phyloP scores from a whole-genome alignment of 495 filamentous ascomycete species.

The Hypoxylon intermedium region DNA sequence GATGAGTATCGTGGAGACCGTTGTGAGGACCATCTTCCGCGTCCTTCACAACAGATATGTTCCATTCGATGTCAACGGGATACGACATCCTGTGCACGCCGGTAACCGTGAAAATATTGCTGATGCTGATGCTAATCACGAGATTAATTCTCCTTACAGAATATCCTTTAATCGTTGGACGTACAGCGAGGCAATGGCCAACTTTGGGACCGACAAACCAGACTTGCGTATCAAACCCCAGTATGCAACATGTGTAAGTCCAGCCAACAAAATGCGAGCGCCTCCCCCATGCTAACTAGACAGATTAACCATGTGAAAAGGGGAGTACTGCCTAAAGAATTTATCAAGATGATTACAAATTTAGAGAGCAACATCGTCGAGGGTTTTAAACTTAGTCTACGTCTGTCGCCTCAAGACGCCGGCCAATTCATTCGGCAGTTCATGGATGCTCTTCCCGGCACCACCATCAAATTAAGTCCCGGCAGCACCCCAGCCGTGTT shows the following conservation, averaged over 20 bases:
- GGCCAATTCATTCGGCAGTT: slow-evolving; percentile 70
- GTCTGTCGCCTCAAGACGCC: slow-evolving; percentile 49
- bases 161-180: slow-evolving; percentile 51
- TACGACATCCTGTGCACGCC: neutral
- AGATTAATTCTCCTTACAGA: too few relatives aligned
- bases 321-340: slow-evolving; percentile 64
- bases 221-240: slow-evolving; percentile 68
- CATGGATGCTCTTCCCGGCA: slow-evolving; percentile 66
- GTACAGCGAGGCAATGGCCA: slow-evolving; percentile 80
- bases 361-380: slow-evolving; percentile 71
- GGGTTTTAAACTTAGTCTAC: slow-evolving; percentile 66
- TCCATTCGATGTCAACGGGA: slow-evolving; percentile 7
- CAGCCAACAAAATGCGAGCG: neutral
- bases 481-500: slow-evolving; percentile 79
- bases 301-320: slow-evolving; percentile 70
- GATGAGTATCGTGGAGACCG: neutral
- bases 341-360: slow-evolving; percentile 73
- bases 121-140: too few relatives aligned
- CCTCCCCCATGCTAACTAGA: slow-evolving; percentile 38
- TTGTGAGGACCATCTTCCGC: neutral
- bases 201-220: slow-evolving; percentile 90
- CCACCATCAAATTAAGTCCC: slow-evolving; percentile 66
- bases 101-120: too few relatives aligned
- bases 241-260: slow-evolving; percentile 49
- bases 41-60: neutral